Base-by-base conservation (phyloP, 345 rosid species). In the Murraya koenigii region DNA sequence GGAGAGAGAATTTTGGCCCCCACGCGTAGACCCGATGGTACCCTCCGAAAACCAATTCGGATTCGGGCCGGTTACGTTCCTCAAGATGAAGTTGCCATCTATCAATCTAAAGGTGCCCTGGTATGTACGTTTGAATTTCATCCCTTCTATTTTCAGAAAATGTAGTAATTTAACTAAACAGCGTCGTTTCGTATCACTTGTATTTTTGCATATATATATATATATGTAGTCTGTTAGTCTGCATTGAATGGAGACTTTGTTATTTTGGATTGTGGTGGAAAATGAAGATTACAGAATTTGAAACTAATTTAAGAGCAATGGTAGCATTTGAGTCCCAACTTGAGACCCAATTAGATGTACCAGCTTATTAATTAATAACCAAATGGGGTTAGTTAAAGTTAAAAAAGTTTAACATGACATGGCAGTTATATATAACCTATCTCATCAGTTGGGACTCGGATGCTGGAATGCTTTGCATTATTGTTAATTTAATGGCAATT, bases 1-100 rank as follows among this genome's bases (percentile, higher is more conserved):
- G 98, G 99, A n/a, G 99, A 96, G 82, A 85, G 98, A 61, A 87
- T 94, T 74, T 47, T 96, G 63, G 97, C 90, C 32, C 99, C 99
- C 17, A 90, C 90, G 19, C 86, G 92, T 60, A 86, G 98, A 80
- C 97, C 99, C 58, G 97, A 96, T 82, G 97, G 97, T n/a, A 90
- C 94, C 15, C 89, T 90, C 77, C 88, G 97, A 5, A 94, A 94
- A 82, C 93, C 97, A 71, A 87, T 96, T 64, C 85, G 87, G 82
- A 90, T 96, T 83, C 95, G 98, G 72, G 97, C 98, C 28, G 94
- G 94, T n/a, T 87, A 92, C 74, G 82, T 80, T 41, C 97, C 98
- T 23, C 92, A 90, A 82, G 99, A 96, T 22, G 98, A 96, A 89
- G 97, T 96, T 76, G 91, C 94, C 85, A 88, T 81, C 65, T 94